These are phyloP conservation scores for Neurospora pannonica DNA, from an alignment of 495 filamentous ascomycete genomes.

Conservation along the genomic window DNA sequence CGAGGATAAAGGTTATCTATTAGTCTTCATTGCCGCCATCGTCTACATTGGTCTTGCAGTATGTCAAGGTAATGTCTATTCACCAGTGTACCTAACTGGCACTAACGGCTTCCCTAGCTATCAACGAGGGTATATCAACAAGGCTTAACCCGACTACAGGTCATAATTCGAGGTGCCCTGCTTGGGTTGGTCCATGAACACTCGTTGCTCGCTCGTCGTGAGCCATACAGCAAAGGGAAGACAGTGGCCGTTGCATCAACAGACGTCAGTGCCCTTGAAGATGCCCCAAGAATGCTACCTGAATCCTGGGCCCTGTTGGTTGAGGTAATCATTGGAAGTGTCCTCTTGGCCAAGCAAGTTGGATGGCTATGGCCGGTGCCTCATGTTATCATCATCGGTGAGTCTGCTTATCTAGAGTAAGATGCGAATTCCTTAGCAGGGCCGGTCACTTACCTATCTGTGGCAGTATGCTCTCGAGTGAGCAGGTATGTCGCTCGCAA, in stretches of 20 bases:
- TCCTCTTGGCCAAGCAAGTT: constrained; percentile 47
- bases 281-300: constrained; percentile 25
- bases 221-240: constrained; percentile 38
- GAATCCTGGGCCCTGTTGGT: constrained; percentile 43
- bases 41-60: constrained; percentile 56
- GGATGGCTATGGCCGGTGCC: constrained; percentile 47
- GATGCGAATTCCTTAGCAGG: not conserved
- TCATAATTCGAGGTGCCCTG: constrained; percentile 50
- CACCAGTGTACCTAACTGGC: not conserved
- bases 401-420: constrained; percentile 6
- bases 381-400: constrained; percentile 45
- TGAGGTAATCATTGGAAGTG: constrained; percentile 51
- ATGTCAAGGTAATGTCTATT: constrained; percentile 2
- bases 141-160: constrained; percentile 44
- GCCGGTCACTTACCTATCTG: not conserved
- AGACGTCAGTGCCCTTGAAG: constrained; percentile 24
- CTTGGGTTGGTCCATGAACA: constrained; percentile 50
- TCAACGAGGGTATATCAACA: constrained; percentile 48
- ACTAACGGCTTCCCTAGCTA: constrained; percentile 21
- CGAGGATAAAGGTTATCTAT: constrained; percentile 37
- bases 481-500: constrained; percentile 39
- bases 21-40: constrained; percentile 46
- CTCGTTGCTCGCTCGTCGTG: constrained; percentile 33
- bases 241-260: constrained; percentile 54
- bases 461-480: constrained; percentile 28